These are phyloP conservation scores for Ophiostoma perfectum DNA, from an alignment of 2,329 filamentous ascomycete species.

Conservation along the genomic window DNA sequence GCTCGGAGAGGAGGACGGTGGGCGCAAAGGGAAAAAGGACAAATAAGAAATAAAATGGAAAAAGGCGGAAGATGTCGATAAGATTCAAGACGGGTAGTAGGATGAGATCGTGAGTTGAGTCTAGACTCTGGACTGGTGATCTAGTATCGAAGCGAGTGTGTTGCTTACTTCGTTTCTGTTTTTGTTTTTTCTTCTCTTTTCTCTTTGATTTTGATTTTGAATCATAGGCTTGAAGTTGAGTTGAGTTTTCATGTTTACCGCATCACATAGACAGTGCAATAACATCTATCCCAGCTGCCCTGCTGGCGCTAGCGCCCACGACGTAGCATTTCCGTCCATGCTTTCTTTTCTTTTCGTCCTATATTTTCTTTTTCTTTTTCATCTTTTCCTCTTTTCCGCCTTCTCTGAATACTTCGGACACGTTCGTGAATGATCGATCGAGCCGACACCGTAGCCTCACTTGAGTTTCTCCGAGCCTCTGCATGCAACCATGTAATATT, in stretches of 20 bases:
- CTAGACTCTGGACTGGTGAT: neutral
- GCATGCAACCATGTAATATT: slow-evolving; percentile 2
- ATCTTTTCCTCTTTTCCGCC: neutral
- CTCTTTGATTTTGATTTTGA: too few relatives aligned
- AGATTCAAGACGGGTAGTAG: neutral
- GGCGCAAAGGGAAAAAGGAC: neutral
- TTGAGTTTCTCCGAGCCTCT: neutral
- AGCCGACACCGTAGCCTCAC: neutral
- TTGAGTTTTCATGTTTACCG: too few relatives aligned
- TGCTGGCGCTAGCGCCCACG: neutral
- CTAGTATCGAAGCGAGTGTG: too few relatives aligned
- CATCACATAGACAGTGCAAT: too few relatives aligned
- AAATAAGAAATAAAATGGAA: slow-evolving; percentile 6
- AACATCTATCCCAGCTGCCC: too few relatives aligned
- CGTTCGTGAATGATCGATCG: too few relatives aligned
- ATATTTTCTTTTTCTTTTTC: neutral
- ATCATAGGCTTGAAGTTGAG: too few relatives aligned
- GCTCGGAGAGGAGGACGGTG: neutral
- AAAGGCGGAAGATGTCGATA: neutral
- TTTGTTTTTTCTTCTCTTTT: too few relatives aligned
- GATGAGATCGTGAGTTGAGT: neutral
- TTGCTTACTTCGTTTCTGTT: too few relatives aligned
- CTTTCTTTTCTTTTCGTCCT: neutral
- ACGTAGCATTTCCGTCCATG: neutral
- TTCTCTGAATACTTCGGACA: too few relatives aligned